Percentiles rank a stretch among this genome's conserved stretches.
Conservation (phyloP, 495 filamentous ascomycete species). For the Penicillium arizonense region DNA sequence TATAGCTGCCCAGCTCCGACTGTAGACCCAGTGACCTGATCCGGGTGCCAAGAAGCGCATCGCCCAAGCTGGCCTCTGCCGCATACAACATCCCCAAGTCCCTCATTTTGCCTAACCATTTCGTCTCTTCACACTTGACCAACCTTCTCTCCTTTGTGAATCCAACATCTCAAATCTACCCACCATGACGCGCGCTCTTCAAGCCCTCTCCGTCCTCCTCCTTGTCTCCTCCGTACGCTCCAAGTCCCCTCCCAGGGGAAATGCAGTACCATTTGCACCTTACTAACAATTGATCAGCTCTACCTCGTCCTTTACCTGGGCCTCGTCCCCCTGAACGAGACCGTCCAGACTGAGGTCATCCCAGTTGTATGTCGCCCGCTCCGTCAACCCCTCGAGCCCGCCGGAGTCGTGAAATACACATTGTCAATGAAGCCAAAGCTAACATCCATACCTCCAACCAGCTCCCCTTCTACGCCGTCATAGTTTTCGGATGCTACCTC, state of each 20-base stretch:
- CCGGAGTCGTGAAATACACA: too few species aligned
- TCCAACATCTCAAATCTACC: constrained; percentile 3
- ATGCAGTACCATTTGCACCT: background rate
- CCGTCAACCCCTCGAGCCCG: background rate
- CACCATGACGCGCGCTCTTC: constrained; percentile 89
- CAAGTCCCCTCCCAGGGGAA: background rate
- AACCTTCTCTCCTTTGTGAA: constrained; percentile 7
- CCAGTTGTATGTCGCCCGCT: constrained; percentile 46
- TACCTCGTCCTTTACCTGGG: constrained; percentile 86
- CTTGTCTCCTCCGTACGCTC: constrained; percentile 77
- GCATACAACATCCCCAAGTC: constrained; percentile 7
- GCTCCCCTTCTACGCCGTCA: constrained; percentile 90
- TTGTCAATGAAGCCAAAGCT: background rate
- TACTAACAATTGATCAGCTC: constrained; percentile 51
- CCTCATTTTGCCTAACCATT: constrained; percentile 5
- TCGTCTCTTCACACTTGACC: constrained; percentile 2
- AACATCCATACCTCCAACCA: constrained; percentile 28
- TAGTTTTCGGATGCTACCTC: constrained; percentile 90
- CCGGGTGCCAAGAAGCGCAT: constrained; percentile 12
- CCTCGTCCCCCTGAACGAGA: constrained; percentile 77
- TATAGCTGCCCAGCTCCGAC: too few species aligned
- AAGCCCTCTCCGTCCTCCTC: constrained; percentile 82
- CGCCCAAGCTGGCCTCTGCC: constrained; percentile 10
- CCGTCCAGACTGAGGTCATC: constrained; percentile 53
- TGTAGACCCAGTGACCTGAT: constrained; percentile 1